These are phyloP conservation scores for Blastobotrys indianensis DNA, from an alignment of 1,139 yeast species.

Conservation along the genomic window DNA sequence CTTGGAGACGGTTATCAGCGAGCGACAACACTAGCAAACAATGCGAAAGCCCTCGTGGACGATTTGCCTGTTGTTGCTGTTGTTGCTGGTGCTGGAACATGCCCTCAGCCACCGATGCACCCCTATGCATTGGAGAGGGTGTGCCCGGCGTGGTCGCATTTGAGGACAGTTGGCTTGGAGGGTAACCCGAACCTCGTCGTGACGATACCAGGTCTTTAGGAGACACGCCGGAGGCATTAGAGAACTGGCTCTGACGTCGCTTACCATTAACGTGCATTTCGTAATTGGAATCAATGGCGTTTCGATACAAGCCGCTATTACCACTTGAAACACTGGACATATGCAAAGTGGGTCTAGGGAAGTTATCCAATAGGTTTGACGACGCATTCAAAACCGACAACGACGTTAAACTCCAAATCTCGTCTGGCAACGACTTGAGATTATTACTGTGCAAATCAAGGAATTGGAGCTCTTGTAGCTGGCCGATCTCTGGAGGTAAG, in stretches of 20 bases:
- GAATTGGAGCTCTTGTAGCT: slow-evolving; percentile 53
- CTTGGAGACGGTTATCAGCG: slow-evolving; percentile 80
- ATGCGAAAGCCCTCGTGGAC: slow-evolving; percentile 13
- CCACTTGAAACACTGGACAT: slow-evolving; percentile 18
- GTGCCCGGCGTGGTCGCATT: slow-evolving; percentile 1
- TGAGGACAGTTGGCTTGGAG: slow-evolving; percentile 8
- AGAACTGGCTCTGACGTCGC: slow-evolving; percentile 22
- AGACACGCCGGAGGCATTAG: slow-evolving; percentile 24
- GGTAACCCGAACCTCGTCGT: slow-evolving; percentile 19
- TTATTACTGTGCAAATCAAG: slow-evolving; percentile 86
- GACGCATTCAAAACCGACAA: slow-evolving; percentile 65
- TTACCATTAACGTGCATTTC: slow-evolving; percentile 15
- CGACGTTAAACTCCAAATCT: slow-evolving; percentile 58
- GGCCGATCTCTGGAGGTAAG: slow-evolving; percentile 65
- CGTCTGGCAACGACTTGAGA: slow-evolving; percentile 61
- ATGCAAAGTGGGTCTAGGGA: slow-evolving; percentile 44
- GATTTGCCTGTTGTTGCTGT: background rate
- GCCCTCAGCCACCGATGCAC: slow-evolving; percentile 1
- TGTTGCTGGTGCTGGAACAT: background rate
- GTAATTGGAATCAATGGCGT: slow-evolving; percentile 17
- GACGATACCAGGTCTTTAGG: slow-evolving; percentile 21
- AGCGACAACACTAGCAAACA: slow-evolving; percentile 55
- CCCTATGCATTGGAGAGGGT: slow-evolving; percentile 1
- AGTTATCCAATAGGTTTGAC: slow-evolving; percentile 64
- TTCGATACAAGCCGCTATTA: slow-evolving; percentile 1